Evolutionary conservation across 2,329 filamentous ascomycete genomes (phyloP).

Genomic region (Neoscytalidium dimidiatum): DNA sequence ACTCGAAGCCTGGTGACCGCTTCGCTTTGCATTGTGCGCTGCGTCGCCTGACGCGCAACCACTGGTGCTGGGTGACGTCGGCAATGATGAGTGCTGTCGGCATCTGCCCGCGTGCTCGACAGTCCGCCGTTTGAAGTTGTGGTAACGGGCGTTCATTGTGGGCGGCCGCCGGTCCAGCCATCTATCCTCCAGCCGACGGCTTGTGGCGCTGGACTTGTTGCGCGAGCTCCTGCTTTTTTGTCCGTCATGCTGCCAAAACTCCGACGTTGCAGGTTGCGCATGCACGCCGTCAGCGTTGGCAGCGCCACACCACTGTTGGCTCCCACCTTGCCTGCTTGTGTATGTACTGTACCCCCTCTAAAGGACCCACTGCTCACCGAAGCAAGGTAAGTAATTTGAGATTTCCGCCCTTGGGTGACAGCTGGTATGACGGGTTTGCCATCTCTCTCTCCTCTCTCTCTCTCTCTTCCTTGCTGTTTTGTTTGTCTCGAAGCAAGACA

Average conservation of each 20-base stretch:
- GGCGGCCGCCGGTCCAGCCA: neutral
- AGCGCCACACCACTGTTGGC: slow-evolving; percentile 8
- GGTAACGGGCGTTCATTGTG: no score
- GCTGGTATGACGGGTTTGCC: no score
- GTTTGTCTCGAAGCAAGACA: neutral
- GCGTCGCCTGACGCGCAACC: no score
- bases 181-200: no score
- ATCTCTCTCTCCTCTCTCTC: neutral
- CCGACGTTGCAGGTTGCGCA: neutral
- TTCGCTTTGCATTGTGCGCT: neutral
- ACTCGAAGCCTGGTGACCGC: neutral
- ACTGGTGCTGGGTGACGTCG: neutral
- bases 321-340: neutral
- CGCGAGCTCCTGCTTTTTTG: neutral
- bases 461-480: neutral
- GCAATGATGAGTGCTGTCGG: neutral
- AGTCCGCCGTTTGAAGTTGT: no score
- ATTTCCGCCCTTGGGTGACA: neutral
- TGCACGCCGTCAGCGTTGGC: slow-evolving; percentile 8
- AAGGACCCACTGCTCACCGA: neutral
- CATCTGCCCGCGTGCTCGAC: neutral
- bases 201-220: neutral
- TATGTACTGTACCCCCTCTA: neutral
- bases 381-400: neutral
- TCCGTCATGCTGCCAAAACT: neutral